Evolutionary conservation across 352 stramenopile genomes (phyloP).

Genomic region (Phytophthora pseudosyringae): DNA sequence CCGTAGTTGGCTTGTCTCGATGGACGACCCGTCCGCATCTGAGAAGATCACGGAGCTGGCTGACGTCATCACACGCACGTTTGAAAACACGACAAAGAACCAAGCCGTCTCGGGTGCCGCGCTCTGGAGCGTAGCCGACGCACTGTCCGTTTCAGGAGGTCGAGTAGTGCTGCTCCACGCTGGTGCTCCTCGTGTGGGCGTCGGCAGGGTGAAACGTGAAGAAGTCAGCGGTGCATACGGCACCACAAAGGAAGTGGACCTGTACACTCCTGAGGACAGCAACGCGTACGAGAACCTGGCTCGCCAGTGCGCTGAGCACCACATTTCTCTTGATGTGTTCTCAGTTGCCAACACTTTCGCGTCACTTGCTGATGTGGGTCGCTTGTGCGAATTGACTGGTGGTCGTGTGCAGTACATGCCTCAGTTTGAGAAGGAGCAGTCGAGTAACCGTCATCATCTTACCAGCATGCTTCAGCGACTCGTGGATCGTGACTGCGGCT

Average conservation of each 20-base stretch:
- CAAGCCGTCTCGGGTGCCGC: constrained; percentile 79
- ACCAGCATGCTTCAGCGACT: constrained; percentile 74
- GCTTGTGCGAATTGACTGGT: constrained; percentile 85
- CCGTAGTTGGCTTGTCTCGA: constrained; percentile 82
- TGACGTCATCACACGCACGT: constrained; percentile 74
- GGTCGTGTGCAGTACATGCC: constrained; percentile 88
- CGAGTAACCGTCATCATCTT: constrained; percentile 84
- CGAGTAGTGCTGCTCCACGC: constrained; percentile 82
- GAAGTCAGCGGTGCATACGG: constrained; percentile 84
- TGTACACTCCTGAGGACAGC: constrained; percentile 77
- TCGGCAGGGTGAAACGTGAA: constrained; percentile 81
- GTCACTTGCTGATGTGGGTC: constrained; percentile 81
- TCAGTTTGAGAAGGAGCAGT: constrained; percentile 87
- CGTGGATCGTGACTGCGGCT: constrained; percentile 76
- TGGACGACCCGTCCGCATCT: constrained; percentile 74
- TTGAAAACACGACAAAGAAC: constrained; percentile 77
- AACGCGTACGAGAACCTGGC: constrained; percentile 77
- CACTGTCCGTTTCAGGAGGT: constrained; percentile 62
- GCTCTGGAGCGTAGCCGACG: constrained; percentile 81
- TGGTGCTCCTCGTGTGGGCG: constrained; percentile 71
- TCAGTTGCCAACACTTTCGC: constrained; percentile 86
- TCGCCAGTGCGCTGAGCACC: constrained; percentile 69
- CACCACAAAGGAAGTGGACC: constrained; percentile 85
- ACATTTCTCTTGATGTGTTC: constrained; percentile 89
- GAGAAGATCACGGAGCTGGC: constrained; percentile 75